Evolutionary conservation across 106 monocot genomes (phyloP), one percentile per base, ranked within the genome.

Genomic region (Allium cepa): DNA sequence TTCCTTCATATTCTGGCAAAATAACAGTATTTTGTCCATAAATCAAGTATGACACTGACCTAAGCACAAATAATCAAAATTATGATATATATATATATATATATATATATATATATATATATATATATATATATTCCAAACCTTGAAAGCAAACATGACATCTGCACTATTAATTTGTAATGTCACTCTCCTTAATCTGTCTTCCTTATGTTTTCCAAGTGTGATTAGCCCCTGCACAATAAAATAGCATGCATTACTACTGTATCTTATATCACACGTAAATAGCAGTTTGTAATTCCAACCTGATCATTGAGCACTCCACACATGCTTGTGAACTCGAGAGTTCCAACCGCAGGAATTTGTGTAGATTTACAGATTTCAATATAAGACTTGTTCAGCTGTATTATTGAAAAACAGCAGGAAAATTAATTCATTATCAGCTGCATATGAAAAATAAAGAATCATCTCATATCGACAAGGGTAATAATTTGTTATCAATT

Each of bases 291-390:
- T 13, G 45, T 55, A 66, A 36, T 50, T 60, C 65, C 9, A 57
- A 96, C 91, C 86, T 97, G 92, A 47, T 93, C 92, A n/a, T 76
- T 63, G 9, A 99, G 87, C 22, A 85, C 90, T 78, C 73, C 69
- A 49, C 97, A 99, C 92, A 99, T 82, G 63, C 79, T 83, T 57
- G 79, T 77, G 50, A 99, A 90, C 75, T 99, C 97, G 16, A 69
- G 64, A 14, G 57, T 71, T 55, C 92, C 86, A 59, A 82, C 82
- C 26, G 90, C 72, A 61, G 92, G 84, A 8, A 92, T 73, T 70
- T 87, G 89, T 8, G 63, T 67, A 8, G 80, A 80, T 82, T 68
- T 90, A 75, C 97, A 99, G 46, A 77, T 78, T 63, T 92, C 82
- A 17, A 69, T 56, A 73, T 99, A 99, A 8, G 82, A 80, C 63